Base-by-base conservation (phyloP, 2,329 filamentous ascomycete genomes). In the Sporothrix globosa region DNA sequence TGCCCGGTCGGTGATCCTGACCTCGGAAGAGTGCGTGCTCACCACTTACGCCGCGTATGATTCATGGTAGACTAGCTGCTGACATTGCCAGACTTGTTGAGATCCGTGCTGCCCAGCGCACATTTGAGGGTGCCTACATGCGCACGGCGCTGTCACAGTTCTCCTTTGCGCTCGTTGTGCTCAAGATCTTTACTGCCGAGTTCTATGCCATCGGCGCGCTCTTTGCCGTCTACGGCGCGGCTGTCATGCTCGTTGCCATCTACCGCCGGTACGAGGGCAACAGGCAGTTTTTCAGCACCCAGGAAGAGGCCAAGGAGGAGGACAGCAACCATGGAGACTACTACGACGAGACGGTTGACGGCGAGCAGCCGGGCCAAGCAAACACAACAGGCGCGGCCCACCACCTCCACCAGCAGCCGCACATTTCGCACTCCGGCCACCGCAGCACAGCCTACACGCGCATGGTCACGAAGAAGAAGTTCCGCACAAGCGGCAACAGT, bases 171-270 rank as follows among this genome's bases (percentile, higher is more conserved):
- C 89, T 99, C 66, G 90, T 99, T 73, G 92, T 99, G 68, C 88
- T 97, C 75, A 97, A 96, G 82, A 96, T 99, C 80, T 98, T 99
- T 83, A 97, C 93, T 10, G 87, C 90, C 68, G 96, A 98, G 78
- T 98, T 99, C 83, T 98, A 98, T 81, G 89, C 91, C 75, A 97
- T 97, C 73, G 96, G 96, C n/a, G 96, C 96, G 7, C 85, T 99
- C 44, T 97, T 97, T 78, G 94, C 96, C 56, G 90, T 93, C 65
- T 98, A 98, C 77, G 96, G 95, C 14, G 89, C 90, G 3, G 92
- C 92, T 7, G 87, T 99, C 63, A 83, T 98, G 77, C 84, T 92
- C 34, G 92, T 96, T 72, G 91, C 93, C 75, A 83, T 93, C 69
- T 96, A 96, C 80, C 87, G 96, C 71, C 89, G 96, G 69, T 92